Percentiles rank a stretch among this genome's conserved stretches.
phyloP scores from a whole-genome alignment of 2,329 filamentous ascomycete genomes.

The Sphaerostilbella broomeana region DNA sequence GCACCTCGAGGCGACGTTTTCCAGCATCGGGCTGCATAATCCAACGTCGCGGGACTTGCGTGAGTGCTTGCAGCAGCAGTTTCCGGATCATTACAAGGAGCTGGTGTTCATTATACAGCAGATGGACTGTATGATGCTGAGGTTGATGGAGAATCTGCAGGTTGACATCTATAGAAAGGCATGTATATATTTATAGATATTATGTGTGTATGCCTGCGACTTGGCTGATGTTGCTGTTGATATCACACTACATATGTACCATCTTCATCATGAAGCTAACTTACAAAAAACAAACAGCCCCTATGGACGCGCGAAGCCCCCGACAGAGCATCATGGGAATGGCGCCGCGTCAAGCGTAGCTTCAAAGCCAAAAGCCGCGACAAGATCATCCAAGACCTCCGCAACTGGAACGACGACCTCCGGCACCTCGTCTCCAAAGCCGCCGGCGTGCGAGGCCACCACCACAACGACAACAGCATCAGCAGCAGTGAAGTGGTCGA shows the following conservation, averaged over 20 bases:
- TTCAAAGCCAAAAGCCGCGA: conserved; percentile 8
- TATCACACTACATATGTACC: no score
- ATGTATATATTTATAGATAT: not conserved
- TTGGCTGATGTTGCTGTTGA: no score
- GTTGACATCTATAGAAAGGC: conserved; percentile 4
- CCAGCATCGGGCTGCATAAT: conserved; percentile 6
- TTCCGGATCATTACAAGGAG: conserved; percentile 3
- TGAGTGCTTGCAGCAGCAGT: conserved; percentile 5
- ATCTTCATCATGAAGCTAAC: not conserved
- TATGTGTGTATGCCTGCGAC: no score
- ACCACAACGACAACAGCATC: not conserved
- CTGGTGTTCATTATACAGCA: conserved; percentile 5
- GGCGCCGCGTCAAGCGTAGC: conserved; percentile 10
- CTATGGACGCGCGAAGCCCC: conserved; percentile 5
- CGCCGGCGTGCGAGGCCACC: no score
- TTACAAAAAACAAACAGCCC: not conserved
- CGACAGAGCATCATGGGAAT: conserved; percentile 8
- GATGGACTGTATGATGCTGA: conserved; percentile 8
- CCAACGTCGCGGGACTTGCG: conserved; percentile 6
- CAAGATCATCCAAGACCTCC: conserved; percentile 6
- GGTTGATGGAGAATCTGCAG: conserved; percentile 5
- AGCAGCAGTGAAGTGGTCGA: not conserved
- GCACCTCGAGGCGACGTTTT: conserved; percentile 9
- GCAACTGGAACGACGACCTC: conserved; percentile 9
- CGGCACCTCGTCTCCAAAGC: conserved; percentile 5